A percentile compares a stretch with the other conserved stretches of the same genome.
phyloP scores from a whole-genome alignment of 2,329 filamentous ascomycete genomes.

The Neoascochyta sp. region DNA sequence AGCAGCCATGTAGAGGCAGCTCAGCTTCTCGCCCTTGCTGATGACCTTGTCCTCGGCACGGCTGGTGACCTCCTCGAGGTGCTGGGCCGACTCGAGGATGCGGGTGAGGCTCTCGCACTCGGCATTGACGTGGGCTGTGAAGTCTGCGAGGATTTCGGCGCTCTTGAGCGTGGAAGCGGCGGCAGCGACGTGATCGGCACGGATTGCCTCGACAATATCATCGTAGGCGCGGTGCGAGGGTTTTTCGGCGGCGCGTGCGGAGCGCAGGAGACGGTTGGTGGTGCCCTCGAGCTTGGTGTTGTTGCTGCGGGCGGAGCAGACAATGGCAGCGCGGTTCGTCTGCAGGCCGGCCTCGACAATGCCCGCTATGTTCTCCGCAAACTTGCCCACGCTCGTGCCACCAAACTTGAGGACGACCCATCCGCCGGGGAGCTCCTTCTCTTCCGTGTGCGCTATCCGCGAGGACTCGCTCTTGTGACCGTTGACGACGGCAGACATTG shows the following conservation, averaged over 20 bases:
- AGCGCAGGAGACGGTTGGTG: conserved; percentile 65
- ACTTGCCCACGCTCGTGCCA: conserved; percentile 93
- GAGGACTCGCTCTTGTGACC: conserved; percentile 33
- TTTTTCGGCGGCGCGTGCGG: conserved; percentile 46
- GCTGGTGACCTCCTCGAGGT: conserved; percentile 50
- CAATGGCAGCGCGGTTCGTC: conserved; percentile 76
- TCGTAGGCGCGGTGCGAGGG: conserved; percentile 56
- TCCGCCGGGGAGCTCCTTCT: conserved; percentile 49
- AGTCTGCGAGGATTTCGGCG: conserved; percentile 46
- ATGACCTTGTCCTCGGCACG: conserved; percentile 68
- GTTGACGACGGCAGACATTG: conserved; percentile 29
- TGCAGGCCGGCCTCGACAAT: conserved; percentile 61
- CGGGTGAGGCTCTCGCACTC: conserved; percentile 81
- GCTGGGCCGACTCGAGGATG: conserved; percentile 63
- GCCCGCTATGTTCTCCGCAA: conserved; percentile 61
- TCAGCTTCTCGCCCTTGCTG: conserved; percentile 93
- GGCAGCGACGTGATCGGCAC: conserved; percentile 73
- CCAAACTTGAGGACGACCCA: conserved; percentile 97
- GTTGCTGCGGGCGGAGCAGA: conserved; percentile 92
- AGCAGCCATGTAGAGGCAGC: conserved; percentile 85
- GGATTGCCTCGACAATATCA: conserved; percentile 74
- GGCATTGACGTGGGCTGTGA: conserved; percentile 64
- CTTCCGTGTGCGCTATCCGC: conserved; percentile 42
- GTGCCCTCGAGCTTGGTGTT: conserved; percentile 93
- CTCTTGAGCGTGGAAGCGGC: conserved; percentile 51